Evolutionary conservation across 768 basidiomycete species (phyloP), one percentile per base, ranked within the genome.

Genomic region (Exidia glandulosa): DNA sequence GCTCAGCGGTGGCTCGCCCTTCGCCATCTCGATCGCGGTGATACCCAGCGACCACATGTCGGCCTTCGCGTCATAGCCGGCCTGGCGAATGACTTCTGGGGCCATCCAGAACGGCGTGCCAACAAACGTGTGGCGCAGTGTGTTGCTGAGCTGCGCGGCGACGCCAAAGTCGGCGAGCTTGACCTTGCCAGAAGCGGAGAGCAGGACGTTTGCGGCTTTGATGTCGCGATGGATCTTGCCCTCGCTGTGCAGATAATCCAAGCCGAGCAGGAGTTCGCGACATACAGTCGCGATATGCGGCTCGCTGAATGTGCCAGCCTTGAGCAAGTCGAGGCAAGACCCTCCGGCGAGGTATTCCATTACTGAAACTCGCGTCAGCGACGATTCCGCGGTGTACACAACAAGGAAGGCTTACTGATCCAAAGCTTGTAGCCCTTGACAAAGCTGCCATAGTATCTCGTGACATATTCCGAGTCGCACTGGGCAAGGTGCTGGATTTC

Each of bases 301-400:
- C 73, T 99, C 96, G 14, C 87, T 84, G 72, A 97, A 96, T 32
- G 82, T 76, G 30, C 92, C 95, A 1, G 92, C 82, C 73, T 95
- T 96, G 65, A 98, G 82, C 59, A 99, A 80, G 73, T 98, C 96
- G 59, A 97, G 82, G 74, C 96, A 97, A 30, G 94, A 96, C n/a
- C 96, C 96, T 47, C 96, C 96, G 0, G 93, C 94, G 58, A 98
- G 86, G 73, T 92, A 99, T 73, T 99, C 96, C 96, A 99, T 98
- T 67, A 99, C 76, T 72, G n/a, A 59, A 5, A 14, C 29, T 30
- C 56, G 30, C 13, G 45, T 41, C 33, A 56, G 32, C 56, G n/a
- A 60, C 27, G 31, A 63, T 52, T 25, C 57, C 23, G 32, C 19
- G 30, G 7, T 19, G 16, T 56, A 19, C 30, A 31, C 37, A 36